Percentiles rank a stretch among this genome's conserved stretches.
phyloP scores from a whole-genome alignment of 1,284 basidiomycete genomes.

The Trichosporon asahii region DNA sequence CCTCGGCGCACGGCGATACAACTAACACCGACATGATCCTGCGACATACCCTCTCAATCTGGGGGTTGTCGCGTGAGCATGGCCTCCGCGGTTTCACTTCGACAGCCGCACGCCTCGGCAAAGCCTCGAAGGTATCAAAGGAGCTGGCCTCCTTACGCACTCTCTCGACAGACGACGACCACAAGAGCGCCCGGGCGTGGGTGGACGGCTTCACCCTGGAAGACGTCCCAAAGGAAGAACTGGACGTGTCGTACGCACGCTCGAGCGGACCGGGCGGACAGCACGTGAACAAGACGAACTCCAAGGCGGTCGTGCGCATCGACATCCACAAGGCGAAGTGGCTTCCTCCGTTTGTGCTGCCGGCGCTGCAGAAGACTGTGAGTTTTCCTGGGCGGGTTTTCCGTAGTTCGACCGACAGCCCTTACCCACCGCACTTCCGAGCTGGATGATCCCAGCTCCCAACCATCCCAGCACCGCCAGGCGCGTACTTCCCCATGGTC shows the following conservation, averaged over 20 bases:
- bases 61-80: not conserved
- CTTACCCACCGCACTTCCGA: too few species aligned
- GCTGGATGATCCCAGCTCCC: too few species aligned
- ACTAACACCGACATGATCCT: not conserved
- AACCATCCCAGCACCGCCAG: too few species aligned
- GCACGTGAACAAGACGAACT: slow-evolving; percentile 52
- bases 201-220: slow-evolving; percentile 34
- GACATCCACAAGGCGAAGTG: slow-evolving; percentile 36
- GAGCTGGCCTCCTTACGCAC: slow-evolving; percentile 20
- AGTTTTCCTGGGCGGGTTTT: too few species aligned
- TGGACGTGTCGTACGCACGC: slow-evolving; percentile 39
- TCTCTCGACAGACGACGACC: slow-evolving; percentile 22
- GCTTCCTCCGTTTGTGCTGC: slow-evolving; percentile 45
- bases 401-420: too few species aligned
- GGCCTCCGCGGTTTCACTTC: not conserved
- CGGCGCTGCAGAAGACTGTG: slow-evolving; percentile 38
- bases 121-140: not conserved
- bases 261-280: slow-evolving; percentile 51
- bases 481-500: too few species aligned
- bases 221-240: slow-evolving; percentile 44
- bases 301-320: slow-evolving; percentile 46
- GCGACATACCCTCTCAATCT: not conserved
- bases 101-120: not conserved
- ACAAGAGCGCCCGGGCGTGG: slow-evolving; percentile 38
- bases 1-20: not conserved